Percentiles rank a stretch among this genome's conserved stretches.
These are phyloP conservation scores for Drechslera avenae DNA, from an alignment of 2,329 filamentous ascomycete species.

Conservation along the genomic window DNA sequence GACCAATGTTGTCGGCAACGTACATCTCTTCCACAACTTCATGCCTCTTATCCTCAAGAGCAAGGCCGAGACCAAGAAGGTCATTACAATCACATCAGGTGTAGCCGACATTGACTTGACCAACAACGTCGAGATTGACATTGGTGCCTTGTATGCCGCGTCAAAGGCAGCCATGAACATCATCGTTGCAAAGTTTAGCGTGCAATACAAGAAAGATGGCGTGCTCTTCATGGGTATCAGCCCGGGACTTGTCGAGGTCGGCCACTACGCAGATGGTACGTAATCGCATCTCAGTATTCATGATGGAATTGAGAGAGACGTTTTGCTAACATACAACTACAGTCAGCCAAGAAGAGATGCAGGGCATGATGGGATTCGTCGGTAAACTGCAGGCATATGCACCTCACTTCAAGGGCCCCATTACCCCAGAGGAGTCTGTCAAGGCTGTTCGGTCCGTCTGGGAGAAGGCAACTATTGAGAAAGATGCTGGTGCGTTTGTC, in stretches of 20 bases:
- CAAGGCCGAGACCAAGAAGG: slow-evolving; percentile 50
- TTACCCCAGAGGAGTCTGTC: slow-evolving; percentile 16
- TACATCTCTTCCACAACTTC: slow-evolving; percentile 48
- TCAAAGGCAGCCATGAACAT: slow-evolving; percentile 52
- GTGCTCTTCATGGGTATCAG: slow-evolving; percentile 28
- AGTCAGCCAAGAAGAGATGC: slow-evolving; percentile 8
- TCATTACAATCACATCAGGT: slow-evolving; percentile 49
- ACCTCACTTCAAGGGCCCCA: slow-evolving; percentile 22
- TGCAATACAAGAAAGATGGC: slow-evolving; percentile 34
- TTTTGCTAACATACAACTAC: neutral
- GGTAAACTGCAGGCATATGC: slow-evolving; percentile 12
- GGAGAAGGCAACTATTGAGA: slow-evolving; percentile 20
- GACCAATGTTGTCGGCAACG: slow-evolving; percentile 40
- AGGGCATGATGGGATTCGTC: neutral
- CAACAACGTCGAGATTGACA: slow-evolving; percentile 25
- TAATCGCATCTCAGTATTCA: no score
- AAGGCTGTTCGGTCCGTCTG: slow-evolving; percentile 11
- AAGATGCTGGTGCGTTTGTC: slow-evolving; percentile 18
- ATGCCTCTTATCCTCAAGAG: slow-evolving; percentile 50
- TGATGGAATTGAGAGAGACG: no score
- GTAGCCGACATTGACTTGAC: slow-evolving; percentile 43
- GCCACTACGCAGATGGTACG: slow-evolving; percentile 15
- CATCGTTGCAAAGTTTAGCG: slow-evolving; percentile 50
- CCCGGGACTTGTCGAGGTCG: slow-evolving; percentile 29
- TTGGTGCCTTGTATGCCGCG: slow-evolving; percentile 43